Evolutionary conservation across 2,329 filamentous ascomycete genomes (phyloP), one percentile per base, ranked within the genome.

Genomic region (Fusarium goolgardi): DNA sequence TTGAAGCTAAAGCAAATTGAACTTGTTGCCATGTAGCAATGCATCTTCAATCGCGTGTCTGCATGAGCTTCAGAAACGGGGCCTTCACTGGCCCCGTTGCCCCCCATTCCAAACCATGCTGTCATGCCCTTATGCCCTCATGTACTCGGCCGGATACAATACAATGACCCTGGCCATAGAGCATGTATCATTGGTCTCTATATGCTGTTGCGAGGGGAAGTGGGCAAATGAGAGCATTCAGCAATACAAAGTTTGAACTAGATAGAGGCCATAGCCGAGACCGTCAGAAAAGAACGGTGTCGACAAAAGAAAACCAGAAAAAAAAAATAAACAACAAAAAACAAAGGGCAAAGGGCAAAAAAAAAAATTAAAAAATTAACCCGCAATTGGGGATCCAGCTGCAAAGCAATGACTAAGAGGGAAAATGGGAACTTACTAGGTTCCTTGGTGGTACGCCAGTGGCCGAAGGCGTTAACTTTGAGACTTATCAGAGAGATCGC

Each of bases 401-500:
- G 47, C 39, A 54, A 32, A 64, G 44, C 47, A 53, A 59, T 31
- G 47, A 70, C 46, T 53, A 49, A 55, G 46, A 70, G 41, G 32
- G 50, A 63, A 69, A 59, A 52, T 53, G 52, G 55, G 62, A 71
- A 66, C 63, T 27, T 63, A 61, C 70, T 73, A 73, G 70, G 65
- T 73, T 66, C 59, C 50, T 64, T 70, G 55, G 70, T 67, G 59
- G 71, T 73, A 71, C 67, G 59, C 69, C 70, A 69, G 64, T 74
- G 69, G 68, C 50, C 69, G 64, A 73, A 67, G 70, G 71, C 70
- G 72, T 73, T 73, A 74, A 74, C 70, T 73, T 73, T 74, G 71
- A 67, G 70, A 74, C 71, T 73, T 73, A 73, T 74, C 70, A 80
- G 79, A 83, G 82, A 83, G 82, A 83, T 83, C 82, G 81, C 71